Evolutionary conservation across 176 grass and related monocot genomes (phyloP).

Genomic region (Oryza coarctata): DNA sequence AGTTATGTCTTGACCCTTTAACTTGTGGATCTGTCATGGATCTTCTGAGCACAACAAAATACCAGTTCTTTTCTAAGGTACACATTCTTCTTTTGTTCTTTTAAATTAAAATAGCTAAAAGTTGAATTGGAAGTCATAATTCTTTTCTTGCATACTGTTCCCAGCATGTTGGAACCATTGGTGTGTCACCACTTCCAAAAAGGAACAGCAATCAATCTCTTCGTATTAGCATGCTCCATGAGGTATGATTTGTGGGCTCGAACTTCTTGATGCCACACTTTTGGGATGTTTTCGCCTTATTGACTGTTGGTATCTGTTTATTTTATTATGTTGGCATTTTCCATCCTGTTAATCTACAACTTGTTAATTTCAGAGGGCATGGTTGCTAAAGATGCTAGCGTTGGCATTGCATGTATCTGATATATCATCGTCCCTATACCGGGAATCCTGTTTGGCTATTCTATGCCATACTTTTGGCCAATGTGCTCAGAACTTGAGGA

Average conservation of each 20-base stretch:
- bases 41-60: constrained; percentile 89
- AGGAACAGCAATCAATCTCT: constrained; percentile 75
- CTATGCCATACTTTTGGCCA: constrained; percentile 68
- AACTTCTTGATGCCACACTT: background rate
- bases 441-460: constrained; percentile 77
- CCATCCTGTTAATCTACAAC: constrained; percentile 21
- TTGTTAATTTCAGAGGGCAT: constrained; percentile 76
- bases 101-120: constrained; percentile 19
- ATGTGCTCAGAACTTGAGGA: constrained; percentile 33
- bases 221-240: constrained; percentile 89
- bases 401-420: constrained; percentile 91
- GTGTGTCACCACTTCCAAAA: constrained; percentile 76
- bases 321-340: constrained; percentile 24
- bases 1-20: constrained; percentile 70
- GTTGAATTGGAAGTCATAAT: constrained; percentile 12
- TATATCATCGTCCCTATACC: constrained; percentile 64
- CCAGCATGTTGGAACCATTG: constrained; percentile 80
- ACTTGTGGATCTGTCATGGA: constrained; percentile 80
- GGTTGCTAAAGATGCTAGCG: constrained; percentile 88
- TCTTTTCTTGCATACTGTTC: constrained; percentile 30
- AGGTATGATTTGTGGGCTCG: constrained; percentile 48
- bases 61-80: constrained; percentile 96
- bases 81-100: constrained; percentile 33
- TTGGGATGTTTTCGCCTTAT: constrained; percentile 1
- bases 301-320: constrained; percentile 13